These are phyloP conservation scores for Poteriospumella lacustris DNA, from an alignment of 108 stramenopile species.

Conservation along the genomic window DNA sequence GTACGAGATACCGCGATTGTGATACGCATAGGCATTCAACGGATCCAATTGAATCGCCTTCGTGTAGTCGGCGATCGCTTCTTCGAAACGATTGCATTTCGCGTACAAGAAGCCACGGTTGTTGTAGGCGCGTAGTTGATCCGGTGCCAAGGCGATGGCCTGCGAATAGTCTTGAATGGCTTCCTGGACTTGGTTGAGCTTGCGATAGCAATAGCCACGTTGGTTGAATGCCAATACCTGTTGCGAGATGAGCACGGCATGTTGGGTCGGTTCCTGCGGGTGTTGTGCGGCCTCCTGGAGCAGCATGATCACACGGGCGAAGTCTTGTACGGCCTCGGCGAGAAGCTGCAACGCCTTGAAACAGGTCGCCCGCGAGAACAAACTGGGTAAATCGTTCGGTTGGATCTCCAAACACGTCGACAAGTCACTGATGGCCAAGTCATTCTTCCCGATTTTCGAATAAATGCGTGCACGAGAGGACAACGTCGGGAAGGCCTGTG, in stretches of 20 bases:
- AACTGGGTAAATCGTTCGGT: no score
- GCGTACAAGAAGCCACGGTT: constrained; percentile 44
- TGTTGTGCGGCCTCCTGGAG: no score
- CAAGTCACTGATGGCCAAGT: constrained; percentile 32
- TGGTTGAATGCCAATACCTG: constrained; percentile 21
- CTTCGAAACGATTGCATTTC: constrained; percentile 21
- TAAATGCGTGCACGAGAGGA: no score
- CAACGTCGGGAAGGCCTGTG: no score
- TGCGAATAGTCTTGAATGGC: constrained; percentile 38
- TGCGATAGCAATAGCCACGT: constrained; percentile 42
- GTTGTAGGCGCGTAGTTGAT: constrained; percentile 34
- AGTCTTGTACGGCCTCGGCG: constrained; percentile 30
- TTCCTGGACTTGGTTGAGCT: constrained; percentile 27
- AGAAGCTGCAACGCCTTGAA: no score
- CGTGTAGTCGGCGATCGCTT: constrained; percentile 41
- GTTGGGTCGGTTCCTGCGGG: no score
- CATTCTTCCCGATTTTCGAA: no score
- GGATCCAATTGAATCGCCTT: constrained; percentile 27
- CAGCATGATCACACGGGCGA: neutral
- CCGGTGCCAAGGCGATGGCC: constrained; percentile 25
- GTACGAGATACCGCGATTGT: constrained; percentile 43
- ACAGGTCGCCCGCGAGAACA: no score
- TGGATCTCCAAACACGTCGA: neutral
- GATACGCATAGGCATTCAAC: constrained; percentile 33
- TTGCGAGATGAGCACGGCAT: no score